phyloP scores from a whole-genome alignment of 1,284 basidiomycete genomes.

The Trametes hirsuta region DNA sequence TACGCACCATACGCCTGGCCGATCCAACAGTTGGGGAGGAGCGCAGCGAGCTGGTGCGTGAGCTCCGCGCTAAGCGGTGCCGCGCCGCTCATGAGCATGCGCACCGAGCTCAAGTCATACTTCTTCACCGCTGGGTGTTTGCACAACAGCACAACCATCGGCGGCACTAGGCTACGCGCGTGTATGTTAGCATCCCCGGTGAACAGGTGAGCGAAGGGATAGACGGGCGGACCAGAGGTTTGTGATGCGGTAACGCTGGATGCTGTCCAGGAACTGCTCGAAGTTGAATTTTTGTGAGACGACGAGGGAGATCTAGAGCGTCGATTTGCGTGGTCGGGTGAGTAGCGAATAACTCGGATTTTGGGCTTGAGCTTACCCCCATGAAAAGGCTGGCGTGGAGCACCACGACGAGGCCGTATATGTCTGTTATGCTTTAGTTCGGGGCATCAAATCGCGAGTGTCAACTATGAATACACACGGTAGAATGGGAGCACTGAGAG shows the following conservation, averaged over 20 bases:
- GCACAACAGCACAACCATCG: slow-evolving; percentile 59
- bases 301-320: slow-evolving; percentile 50
- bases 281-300: slow-evolving; percentile 76
- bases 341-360: slow-evolving; percentile 15
- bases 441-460: not conserved
- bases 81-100: slow-evolving; percentile 68
- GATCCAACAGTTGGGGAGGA: slow-evolving; percentile 62
- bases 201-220: slow-evolving; percentile 12
- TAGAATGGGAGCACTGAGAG: slow-evolving; percentile 37
- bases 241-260: slow-evolving; percentile 67
- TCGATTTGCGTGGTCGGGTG: not conserved
- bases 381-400: slow-evolving; percentile 53
- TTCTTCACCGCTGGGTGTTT: slow-evolving; percentile 71
- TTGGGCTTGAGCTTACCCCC: slow-evolving; percentile 40
- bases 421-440: slow-evolving; percentile 46
- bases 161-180: slow-evolving; percentile 63
- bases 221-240: slow-evolving; percentile 57
- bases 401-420: slow-evolving; percentile 66
- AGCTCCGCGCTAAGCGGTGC: slow-evolving; percentile 76
- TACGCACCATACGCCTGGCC: slow-evolving; percentile 68
- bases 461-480: slow-evolving; percentile 24
- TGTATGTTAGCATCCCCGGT: slow-evolving; percentile 21
- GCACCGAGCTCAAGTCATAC: slow-evolving; percentile 65
- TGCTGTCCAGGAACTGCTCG: slow-evolving; percentile 65
- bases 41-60: slow-evolving; percentile 51